Percentiles rank a stretch among this genome's conserved stretches.
Conservation (phyloP, 164 flowering plant species). For the Warburgia ugandensis region DNA sequence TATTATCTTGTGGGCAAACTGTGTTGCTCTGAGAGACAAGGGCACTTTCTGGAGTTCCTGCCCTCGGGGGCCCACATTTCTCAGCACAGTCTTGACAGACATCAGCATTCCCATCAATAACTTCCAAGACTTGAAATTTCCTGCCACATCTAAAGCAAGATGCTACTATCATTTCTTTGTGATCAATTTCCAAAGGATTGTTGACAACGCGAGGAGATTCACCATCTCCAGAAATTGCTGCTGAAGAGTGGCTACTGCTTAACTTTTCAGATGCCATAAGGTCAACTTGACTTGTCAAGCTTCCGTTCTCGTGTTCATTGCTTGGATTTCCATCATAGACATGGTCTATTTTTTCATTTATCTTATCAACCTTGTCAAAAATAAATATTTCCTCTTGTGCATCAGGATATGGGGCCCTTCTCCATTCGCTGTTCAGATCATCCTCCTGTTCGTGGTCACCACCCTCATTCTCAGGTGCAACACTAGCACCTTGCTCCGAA, state of each 20-base stretch:
- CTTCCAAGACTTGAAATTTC: constrained; percentile 23
- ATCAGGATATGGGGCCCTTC: constrained; percentile 28
- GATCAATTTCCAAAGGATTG: constrained; percentile 21
- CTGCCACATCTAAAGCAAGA: constrained; percentile 55
- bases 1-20: too few species aligned
- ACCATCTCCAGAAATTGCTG: constrained; percentile 13
- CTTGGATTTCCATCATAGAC: constrained; percentile 18
- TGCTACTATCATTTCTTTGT: constrained; percentile 14
- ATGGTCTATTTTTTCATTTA: constrained; percentile 25
- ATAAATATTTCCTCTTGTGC: constrained; percentile 45
- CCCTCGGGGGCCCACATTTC: constrained; percentile 18
- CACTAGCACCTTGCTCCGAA: constrained; percentile 62
- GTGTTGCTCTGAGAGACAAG: too few species aligned
- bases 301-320: constrained; percentile 18
- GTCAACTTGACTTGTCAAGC: constrained; percentile 17
- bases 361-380: constrained; percentile 52
- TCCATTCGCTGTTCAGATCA: constrained; percentile 34
- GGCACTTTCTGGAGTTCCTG: constrained; percentile 9
- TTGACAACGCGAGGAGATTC: constrained; percentile 16
- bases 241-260: constrained; percentile 14
- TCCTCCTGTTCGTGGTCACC: constrained; percentile 60
- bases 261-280: constrained; percentile 22
- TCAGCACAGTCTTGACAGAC: constrained; percentile 55
- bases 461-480: constrained; percentile 61
- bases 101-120: constrained; percentile 25